Evolutionary conservation across 2,329 filamentous ascomycete species (phyloP).

Genomic region (Xylaria sp.): DNA sequence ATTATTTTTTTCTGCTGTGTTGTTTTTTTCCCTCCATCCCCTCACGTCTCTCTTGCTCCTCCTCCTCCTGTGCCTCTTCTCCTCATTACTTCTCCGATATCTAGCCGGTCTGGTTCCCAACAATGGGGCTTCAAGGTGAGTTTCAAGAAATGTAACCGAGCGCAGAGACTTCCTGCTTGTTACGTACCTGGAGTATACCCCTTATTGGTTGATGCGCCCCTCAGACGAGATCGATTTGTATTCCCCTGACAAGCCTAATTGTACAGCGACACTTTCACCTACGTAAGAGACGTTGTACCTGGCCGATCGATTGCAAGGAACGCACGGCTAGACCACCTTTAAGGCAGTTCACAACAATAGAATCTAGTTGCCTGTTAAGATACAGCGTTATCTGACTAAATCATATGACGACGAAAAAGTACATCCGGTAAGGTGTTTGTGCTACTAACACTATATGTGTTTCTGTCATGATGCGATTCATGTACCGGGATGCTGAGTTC

Average conservation of each 20-base stretch:
- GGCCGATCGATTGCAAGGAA: neutral
- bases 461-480: neutral
- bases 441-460: neutral
- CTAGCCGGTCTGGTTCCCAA: constrained; percentile 16
- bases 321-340: neutral
- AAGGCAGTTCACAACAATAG: neutral
- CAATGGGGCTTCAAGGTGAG: neutral
- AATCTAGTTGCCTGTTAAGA: neutral
- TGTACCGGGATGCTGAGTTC: neutral
- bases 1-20: constrained; percentile 15
- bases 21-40: neutral
- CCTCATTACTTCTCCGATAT: constrained; percentile 25
- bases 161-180: neutral
- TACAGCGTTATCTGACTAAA: neutral
- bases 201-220: neutral
- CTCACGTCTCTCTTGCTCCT: neutral
- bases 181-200: neutral
- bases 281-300: neutral
- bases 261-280: neutral
- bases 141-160: constrained; percentile 14
- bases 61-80: neutral
- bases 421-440: neutral
- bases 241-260: neutral
- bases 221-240: constrained; percentile 9
- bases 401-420: neutral